Percentiles rank a stretch among this genome's conserved stretches.
These are phyloP conservation scores for Silene latifolia DNA, from an alignment of 148 eudicot species.

Conservation along the genomic window DNA sequence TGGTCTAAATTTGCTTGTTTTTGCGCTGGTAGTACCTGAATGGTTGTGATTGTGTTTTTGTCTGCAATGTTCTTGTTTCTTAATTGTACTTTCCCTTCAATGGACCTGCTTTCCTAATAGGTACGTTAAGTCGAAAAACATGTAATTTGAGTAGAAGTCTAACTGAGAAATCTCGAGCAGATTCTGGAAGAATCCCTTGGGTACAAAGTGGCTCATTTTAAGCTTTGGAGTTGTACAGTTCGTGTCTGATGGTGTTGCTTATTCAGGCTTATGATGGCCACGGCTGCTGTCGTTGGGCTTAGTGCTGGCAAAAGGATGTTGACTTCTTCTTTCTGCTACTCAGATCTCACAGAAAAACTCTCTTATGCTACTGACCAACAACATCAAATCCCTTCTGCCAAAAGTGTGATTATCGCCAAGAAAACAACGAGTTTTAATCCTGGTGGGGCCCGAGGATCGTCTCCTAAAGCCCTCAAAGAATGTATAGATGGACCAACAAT, in stretches of 20 bases:
- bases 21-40: neutral
- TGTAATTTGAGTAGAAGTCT: constrained; percentile 9
- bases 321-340: constrained; percentile 56
- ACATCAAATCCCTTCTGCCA: constrained; percentile 38
- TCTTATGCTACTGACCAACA: constrained; percentile 40
- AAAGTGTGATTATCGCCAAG: constrained; percentile 52
- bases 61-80: neutral
- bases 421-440: constrained; percentile 47
- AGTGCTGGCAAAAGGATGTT: constrained; percentile 74
- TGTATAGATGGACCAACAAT: constrained; percentile 35
- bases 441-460: constrained; percentile 33
- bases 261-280: constrained; percentile 60
- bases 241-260: constrained; percentile 43
- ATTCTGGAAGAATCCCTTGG: constrained; percentile 20
- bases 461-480: constrained; percentile 64
- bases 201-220: constrained; percentile 20
- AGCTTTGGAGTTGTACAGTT: constrained; percentile 23
- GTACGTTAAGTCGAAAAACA: neutral
- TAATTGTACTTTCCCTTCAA: neutral
- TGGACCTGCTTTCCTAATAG: neutral
- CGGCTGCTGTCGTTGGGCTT: constrained; percentile 85
- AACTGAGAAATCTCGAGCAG: constrained; percentile 24
- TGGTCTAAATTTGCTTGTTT: neutral
- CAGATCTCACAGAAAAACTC: constrained; percentile 59
- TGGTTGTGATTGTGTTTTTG: neutral